Conservation (phyloP, 1,139 yeast genomes). For the Pichia sp. region DNA sequence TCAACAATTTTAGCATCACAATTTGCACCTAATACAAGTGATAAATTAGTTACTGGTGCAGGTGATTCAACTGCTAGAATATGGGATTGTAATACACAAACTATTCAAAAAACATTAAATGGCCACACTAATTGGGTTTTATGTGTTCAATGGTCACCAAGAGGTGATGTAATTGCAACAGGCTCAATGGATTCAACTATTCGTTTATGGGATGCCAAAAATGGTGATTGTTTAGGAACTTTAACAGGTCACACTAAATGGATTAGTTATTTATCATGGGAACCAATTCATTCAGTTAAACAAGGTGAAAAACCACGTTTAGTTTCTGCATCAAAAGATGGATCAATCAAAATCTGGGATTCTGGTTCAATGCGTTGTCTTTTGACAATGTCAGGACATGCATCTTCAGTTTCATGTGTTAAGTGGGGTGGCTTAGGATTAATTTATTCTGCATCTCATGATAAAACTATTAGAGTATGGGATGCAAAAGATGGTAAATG, state of each 20-base stretch:
- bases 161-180: constrained; percentile 86
- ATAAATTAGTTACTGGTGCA: constrained; percentile 90
- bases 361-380: constrained; percentile 62
- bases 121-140: constrained; percentile 96
- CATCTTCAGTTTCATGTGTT: constrained; percentile 85
- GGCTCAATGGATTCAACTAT: constrained; percentile 94
- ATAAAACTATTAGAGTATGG: constrained; percentile 92
- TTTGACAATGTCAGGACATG: constrained; percentile 80
- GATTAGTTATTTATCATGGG: constrained; percentile 90
- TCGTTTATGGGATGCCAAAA: constrained; percentile 76
- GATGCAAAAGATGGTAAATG: constrained; percentile 75
- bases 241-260: constrained; percentile 81
- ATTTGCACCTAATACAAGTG: constrained; percentile 86
- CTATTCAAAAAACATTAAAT: constrained; percentile 70
- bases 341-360: constrained; percentile 89
- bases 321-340: constrained; percentile 89
- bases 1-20: constrained; percentile 87
- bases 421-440: constrained; percentile 93
- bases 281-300: constrained; percentile 77
- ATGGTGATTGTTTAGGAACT: constrained; percentile 75
- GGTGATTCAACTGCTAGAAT: constrained; percentile 97
- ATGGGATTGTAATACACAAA: constrained; percentile 96
- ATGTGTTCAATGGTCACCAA: constrained; percentile 91
- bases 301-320: constrained; percentile 64
- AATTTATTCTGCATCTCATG: constrained; percentile 89